A percentile compares a stretch with the other conserved stretches of the same genome.
Conservation (phyloP, 2,329 filamentous ascomycete species). For the Fusarium zealandicum region DNA sequence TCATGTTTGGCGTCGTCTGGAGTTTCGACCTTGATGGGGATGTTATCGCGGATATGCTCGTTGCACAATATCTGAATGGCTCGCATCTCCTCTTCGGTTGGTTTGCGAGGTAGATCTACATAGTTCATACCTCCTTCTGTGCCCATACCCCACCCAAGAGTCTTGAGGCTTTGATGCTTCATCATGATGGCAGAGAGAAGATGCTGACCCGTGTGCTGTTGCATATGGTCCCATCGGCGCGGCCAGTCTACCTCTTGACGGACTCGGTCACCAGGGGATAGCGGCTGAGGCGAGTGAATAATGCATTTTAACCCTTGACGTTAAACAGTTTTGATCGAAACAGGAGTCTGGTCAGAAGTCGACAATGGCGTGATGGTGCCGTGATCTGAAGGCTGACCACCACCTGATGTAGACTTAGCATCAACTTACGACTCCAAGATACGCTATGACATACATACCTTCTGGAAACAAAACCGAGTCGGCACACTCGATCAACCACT, state of each 20-base stretch:
- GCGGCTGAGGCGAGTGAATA: constrained; percentile 26
- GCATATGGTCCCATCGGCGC: constrained; percentile 47
- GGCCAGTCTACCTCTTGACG: constrained; percentile 41
- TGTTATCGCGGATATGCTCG: constrained; percentile 36
- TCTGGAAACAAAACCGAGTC: constrained; percentile 45
- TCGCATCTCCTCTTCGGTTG: constrained; percentile 34
- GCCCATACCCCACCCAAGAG: constrained; percentile 45
- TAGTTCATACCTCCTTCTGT: constrained; percentile 41
- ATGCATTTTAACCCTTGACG: constrained; percentile 41
- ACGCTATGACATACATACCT: constrained; percentile 15
- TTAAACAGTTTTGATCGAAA: constrained; percentile 38
- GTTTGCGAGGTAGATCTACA: constrained; percentile 43
- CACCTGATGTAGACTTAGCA: constrained; percentile 25
- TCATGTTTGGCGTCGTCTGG: constrained; percentile 37
- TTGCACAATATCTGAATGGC: constrained; percentile 39
- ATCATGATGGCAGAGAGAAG: constrained; percentile 45
- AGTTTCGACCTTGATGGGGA: constrained; percentile 37
- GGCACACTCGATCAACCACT: constrained; percentile 43
- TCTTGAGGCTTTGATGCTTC: constrained; percentile 34
- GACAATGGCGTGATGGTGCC: constrained; percentile 34
- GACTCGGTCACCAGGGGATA: constrained; percentile 30
- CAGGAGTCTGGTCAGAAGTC: constrained; percentile 7
- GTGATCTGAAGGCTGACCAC: constrained; percentile 44
- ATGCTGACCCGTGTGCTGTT: constrained; percentile 46
- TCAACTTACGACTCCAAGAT: accelerated